These are phyloP conservation scores for Candida nemodendra DNA, from an alignment of 805 yeast species.

Conservation along the genomic window DNA sequence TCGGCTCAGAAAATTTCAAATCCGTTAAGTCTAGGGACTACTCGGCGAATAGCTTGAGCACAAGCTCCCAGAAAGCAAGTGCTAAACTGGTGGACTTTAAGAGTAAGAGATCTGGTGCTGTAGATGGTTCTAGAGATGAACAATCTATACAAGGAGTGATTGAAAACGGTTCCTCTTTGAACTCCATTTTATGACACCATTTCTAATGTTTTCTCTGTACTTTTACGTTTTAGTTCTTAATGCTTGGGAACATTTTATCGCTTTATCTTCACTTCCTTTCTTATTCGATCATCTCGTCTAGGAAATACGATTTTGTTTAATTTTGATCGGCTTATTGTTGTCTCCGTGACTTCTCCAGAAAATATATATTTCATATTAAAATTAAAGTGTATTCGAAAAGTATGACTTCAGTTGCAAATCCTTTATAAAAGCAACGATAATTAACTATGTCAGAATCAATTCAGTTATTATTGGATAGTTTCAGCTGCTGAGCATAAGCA, in stretches of 20 bases:
- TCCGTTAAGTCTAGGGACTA: slow-evolving; percentile 8
- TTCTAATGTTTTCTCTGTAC: slow-evolving; percentile 2
- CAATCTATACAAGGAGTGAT: slow-evolving; percentile 22
- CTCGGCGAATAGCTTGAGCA: slow-evolving; percentile 12
- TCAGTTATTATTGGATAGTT: slow-evolving; percentile 20
- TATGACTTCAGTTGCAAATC: no score
- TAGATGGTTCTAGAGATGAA: slow-evolving; percentile 30
- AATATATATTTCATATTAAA: no score
- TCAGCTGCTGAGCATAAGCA: slow-evolving; percentile 51
- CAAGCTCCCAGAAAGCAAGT: slow-evolving; percentile 13
- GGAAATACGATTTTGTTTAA: no score
- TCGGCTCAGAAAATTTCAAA: slow-evolving; percentile 4
- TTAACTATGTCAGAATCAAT: no score
- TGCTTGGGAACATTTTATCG: no score
- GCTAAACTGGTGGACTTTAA: slow-evolving; percentile 50
- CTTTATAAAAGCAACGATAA: no score
- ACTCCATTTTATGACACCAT: slow-evolving; percentile 12
- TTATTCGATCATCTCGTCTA: no score
- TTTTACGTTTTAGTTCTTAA: neutral
- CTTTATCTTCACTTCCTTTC: no score
- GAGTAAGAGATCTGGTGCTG: slow-evolving; percentile 42
- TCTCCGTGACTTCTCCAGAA: no score
- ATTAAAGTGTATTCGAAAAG: no score
- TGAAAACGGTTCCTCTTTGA: slow-evolving; percentile 16
- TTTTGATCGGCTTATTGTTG: no score